Base-by-base conservation (phyloP, 208 protist genomes). In the Porcisia deanei region DNA sequence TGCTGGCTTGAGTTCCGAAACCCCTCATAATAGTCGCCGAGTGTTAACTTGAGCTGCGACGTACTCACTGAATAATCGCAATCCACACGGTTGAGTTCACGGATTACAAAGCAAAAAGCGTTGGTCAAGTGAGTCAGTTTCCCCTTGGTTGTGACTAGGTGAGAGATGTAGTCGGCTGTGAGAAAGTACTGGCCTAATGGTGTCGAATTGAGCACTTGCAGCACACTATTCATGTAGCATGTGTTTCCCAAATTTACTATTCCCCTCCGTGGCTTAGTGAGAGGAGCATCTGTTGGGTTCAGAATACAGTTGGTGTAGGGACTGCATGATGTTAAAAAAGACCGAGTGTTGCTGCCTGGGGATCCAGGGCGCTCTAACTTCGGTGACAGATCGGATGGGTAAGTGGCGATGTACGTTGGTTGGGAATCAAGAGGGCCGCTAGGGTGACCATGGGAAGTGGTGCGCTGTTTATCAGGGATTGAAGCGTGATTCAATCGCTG, bases 241-340 rank as follows among this genome's bases (percentile, higher is more conserved):
- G 94, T 98, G 75, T 98, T 98, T 14, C 96, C 94, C 22, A 98
- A 80, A 78, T 98, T 98, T 2, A 97, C 85, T 30, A 98, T 90
- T 22, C 96, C 96, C 39, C 92, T 69, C 41, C 89, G 81, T 30
- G 37, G 43, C n/a, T 59, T 54, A 43, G 68, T 86, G 8, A 75
- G 52, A 45, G n/a, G 14, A 45, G 59, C 77, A 70, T 67, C 72
- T 20, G 45, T 20, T 37, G 22, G 22, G 72, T 79, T 90, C 63
- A 89, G 86, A 3, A 47, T 12, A 80, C 88, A 91, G 41, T 18
- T 25, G 25, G 47, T n/a, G 74, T 92, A 89, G 25, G 45, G 52
- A 30, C 57, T 67, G 18, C 2, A 18, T 14, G 63, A 63, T 34
- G 45, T 16, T 47, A 45, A 12, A 4, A 30, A 12, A 75, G 41